Base-by-base conservation (phyloP, 1,284 basidiomycete genomes). In the Athelia psychrophila region DNA sequence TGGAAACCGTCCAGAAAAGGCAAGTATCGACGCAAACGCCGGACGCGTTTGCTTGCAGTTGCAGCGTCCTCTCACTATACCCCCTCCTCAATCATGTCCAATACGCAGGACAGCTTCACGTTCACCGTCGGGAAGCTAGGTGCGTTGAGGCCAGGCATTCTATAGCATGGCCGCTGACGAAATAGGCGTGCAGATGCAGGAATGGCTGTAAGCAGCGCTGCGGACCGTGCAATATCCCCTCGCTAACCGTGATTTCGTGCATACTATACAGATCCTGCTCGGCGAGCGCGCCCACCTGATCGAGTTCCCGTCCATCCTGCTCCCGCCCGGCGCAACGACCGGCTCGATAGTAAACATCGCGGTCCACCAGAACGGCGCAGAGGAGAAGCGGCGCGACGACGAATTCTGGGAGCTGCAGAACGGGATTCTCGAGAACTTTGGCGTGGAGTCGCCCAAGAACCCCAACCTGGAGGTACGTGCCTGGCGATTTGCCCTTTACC, bases 261-360 rank as follows among this genome's bases (percentile, higher is more conserved):
- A n/a, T n/a, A 10, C 38, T 22, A 12, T 24, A 48, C 65, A 93
- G 91, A 95, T 95, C 58, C 80, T 96, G 9, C 81, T 96, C 3
- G 93, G 93, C 6, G 92, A 95, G 65, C 83, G 93, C 44, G 93
- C 93, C 4, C 94, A 97, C 64, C 78, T 96, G 32, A 95, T 98
- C 63, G 95, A 98, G 70, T 98, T 98, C 67, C 95, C 95, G 1
- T 97, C 95, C 0, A 78, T 98, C 23, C 80, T 98, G 1, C 76
- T 98, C 12, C 95, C 94, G 2, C 90, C 93, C 0, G 94, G 93
- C 16, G 87, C 92, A 1, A 86, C 89, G 3, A 84, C 94, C 0
- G 95, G 95, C 9, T 96, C 93, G n/a, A 97, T 98, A 59, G 91
- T 98, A 60, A 96, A 94, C 64, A 98, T 98, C 66, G 86, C 93